These are phyloP conservation scores for Ascochyta clinopodiicola DNA, from an alignment of 2,329 filamentous ascomycete species.

Conservation along the genomic window DNA sequence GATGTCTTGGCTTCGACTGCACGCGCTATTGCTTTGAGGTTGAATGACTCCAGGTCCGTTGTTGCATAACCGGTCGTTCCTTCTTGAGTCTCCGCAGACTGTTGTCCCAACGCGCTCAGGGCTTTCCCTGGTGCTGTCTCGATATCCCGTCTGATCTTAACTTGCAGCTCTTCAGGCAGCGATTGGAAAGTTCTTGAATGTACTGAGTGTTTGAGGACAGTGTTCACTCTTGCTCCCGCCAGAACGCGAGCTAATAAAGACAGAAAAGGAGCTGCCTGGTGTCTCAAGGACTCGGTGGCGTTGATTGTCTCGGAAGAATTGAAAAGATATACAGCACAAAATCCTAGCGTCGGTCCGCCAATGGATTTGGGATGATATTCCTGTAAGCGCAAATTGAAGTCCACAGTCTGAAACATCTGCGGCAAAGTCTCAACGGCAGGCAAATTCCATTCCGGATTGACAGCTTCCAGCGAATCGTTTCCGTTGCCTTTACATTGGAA, in stretches of 20 bases:
- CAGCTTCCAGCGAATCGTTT: constrained; percentile 22
- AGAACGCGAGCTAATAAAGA: constrained; percentile 34
- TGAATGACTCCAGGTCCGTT: constrained; percentile 31
- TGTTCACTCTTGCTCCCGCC: constrained; percentile 25
- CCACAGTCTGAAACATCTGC: background rate
- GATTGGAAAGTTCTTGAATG: constrained; percentile 14
- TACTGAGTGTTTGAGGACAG: constrained; percentile 20
- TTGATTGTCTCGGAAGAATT: constrained; percentile 32
- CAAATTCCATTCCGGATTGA: constrained; percentile 36
- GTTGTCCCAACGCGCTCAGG: constrained; percentile 19
- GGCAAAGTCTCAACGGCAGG: constrained; percentile 21
- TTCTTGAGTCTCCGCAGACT: constrained; percentile 1
- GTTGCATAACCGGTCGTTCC: constrained; percentile 6
- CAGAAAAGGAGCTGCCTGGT: constrained; percentile 38
- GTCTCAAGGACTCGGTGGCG: constrained; percentile 21
- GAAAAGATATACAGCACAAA: constrained; percentile 43
- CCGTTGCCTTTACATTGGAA: constrained; percentile 38
- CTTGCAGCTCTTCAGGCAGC: constrained; percentile 31
- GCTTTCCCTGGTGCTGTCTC: constrained; percentile 33
- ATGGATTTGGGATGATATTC: constrained; percentile 30
- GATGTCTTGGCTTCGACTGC: constrained; percentile 29
- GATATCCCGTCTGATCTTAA: constrained; percentile 35
- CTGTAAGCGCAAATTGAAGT: constrained; percentile 36
- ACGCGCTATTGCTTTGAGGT: constrained; percentile 35
- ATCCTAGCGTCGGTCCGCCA: constrained; percentile 26